Base-by-base conservation (phyloP, 2,329 filamentous ascomycete species). In the Penicillium sp. region DNA sequence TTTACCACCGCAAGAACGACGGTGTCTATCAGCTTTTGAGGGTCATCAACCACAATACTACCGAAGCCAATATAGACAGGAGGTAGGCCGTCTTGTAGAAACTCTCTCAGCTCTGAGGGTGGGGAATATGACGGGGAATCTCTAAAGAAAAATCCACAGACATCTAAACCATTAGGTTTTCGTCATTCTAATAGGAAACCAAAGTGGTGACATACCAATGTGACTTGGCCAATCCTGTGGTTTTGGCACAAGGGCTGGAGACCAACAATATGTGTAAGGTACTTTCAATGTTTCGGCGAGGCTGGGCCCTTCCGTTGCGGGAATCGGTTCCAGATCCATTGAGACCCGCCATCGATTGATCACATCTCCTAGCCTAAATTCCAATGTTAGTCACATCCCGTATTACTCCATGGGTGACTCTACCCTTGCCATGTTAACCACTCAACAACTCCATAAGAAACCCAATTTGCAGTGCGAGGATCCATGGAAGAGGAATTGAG, bases 21-120 rank as follows among this genome's bases (percentile, higher is more conserved):
- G 12, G 74, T 77, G 3, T 73, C 64, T 0, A 78, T 81, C 4
- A 84, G 64, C 9, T 58, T 66, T 13, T 77, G 65, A 0, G 82
- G 78, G 31, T 84, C 73, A 21, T 83, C 80, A 3, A 84, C 74
- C 0, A 85, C 82, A 45, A 85, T 84, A 35, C 78, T 82, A 5
- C 83, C 82, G 61, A 85, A 85, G 0, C 83, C 82, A 36, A 85
- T 81, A 52, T 85, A 85, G 0, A 85, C 67, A 0, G 83, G 82
- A 6, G 78, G 73, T 2, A 79, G 75, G 0, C 82, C 82, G 0
- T 70, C 67, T 12, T 63, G 65, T 1, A 85, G 73, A 49, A 84
- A 85, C 0, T 63, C 59, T 3, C 64, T 66, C 2, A 82, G 61
- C 8, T 78, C 77, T 0, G 68, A 54, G 0, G 76, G 69, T 1